Base-by-base conservation (phyloP, 2,329 filamentous ascomycete genomes). In the Arthroderma sp. region DNA sequence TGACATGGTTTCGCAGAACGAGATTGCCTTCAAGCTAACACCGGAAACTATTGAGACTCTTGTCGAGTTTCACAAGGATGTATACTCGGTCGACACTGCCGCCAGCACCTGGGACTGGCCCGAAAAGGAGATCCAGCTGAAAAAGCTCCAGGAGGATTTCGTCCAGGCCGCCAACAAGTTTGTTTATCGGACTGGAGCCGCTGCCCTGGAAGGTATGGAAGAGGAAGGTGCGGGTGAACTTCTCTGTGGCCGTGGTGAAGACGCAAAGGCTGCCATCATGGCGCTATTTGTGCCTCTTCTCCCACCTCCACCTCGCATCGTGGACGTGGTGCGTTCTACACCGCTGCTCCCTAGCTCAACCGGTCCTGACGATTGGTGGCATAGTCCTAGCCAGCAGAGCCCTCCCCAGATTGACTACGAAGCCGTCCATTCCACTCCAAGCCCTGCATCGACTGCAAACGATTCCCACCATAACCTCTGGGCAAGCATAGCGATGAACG, bases 21-120 rank as follows among this genome's bases (percentile, higher is more conserved):
- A 96, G 71, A 87, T 98, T 59, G 91, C 88, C 54, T 96, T 88
- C 77, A 98, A 98, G 76, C 77, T 98, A 59, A 96, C 88, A 27
- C 78, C 82, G 47, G 91, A 96, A 63, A 87, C 88, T 50, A 98
- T 98, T 68, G 87, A 94, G 58, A 70, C 84, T 43, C 77, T 98
- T 52, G 82, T 94, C 63, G 86, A 94, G 63, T 94, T 94, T 66
- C 91, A 98, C 76, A 88, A 91, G 72, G 86, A 95, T 53, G 77
- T 96, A 56, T 88, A 94, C 72, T 94, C 86, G 55, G 77, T 88
- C 58, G 86, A 98, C 63, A 82, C 85, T 57, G 85, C 86, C 54
- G 86, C 87, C 57, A 86, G 75, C 64, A 94, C 86, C 42, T 93
- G 87, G 72, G 81, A 86, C 66, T 98, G 91, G 91, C 80, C 87